phyloP scores from a whole-genome alignment of 129 eudicot species.

The Tagetes erecta region DNA sequence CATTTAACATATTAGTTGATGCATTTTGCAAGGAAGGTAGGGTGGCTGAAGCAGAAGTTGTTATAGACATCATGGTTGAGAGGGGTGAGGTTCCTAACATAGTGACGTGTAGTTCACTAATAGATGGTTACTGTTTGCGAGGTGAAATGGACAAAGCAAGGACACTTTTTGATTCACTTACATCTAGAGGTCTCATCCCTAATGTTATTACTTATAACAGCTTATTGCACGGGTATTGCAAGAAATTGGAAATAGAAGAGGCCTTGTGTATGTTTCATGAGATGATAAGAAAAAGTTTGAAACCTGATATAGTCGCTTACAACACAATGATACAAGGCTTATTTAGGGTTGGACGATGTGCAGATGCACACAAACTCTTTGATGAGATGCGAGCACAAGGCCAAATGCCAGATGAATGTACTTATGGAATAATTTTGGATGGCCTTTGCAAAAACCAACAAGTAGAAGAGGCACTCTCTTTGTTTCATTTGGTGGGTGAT shows the following conservation, averaged over 20 bases:
- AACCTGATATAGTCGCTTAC: neutral
- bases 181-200: slow-evolving; percentile 1
- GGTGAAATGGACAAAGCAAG: slow-evolving; percentile 26
- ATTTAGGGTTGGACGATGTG: slow-evolving; percentile 2
- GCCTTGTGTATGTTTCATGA: neutral
- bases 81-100: neutral
- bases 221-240: slow-evolving; percentile 37
- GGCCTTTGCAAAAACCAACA: slow-evolving; percentile 20
- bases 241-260: neutral
- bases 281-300: neutral
- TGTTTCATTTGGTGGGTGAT: slow-evolving; percentile 9
- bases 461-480: slow-evolving; percentile 13
- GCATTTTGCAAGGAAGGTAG: slow-evolving; percentile 40
- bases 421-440: slow-evolving; percentile 13
- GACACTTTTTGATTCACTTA: slow-evolving; percentile 21
- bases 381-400: slow-evolving; percentile 12
- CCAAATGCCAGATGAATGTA: neutral
- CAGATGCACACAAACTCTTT: slow-evolving; percentile 3
- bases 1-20: slow-evolving; percentile 36
- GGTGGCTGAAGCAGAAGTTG: slow-evolving; percentile 29
- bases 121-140: slow-evolving; percentile 1
- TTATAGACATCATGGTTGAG: slow-evolving; percentile 14
- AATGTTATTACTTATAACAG: slow-evolving; percentile 14
- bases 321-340: neutral
- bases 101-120: neutral